phyloP scores from a whole-genome alignment of 2,329 filamentous ascomycete species.

The Pseudodiploospora longispora region DNA sequence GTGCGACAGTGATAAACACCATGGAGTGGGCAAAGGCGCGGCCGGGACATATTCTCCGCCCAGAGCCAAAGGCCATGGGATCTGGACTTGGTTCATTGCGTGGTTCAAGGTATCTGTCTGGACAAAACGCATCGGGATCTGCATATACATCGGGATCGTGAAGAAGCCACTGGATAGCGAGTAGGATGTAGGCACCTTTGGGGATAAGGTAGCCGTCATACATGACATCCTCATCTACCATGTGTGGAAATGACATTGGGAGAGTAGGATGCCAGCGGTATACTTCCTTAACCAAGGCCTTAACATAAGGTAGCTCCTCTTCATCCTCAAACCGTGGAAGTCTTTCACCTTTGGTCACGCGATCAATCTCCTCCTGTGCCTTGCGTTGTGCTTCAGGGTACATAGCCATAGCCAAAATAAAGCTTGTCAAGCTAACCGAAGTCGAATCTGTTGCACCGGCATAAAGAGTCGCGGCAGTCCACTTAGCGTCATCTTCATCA shows the following conservation, averaged over 20 bases:
- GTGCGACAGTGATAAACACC: constrained; percentile 26
- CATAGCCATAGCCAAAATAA: constrained; percentile 16
- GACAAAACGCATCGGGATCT: constrained; percentile 19
- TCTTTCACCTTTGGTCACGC: constrained; percentile 18
- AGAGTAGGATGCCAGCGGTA: constrained; percentile 18
- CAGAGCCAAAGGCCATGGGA: constrained; percentile 19
- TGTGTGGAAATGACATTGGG: constrained; percentile 25
- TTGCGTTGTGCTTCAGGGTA: constrained; percentile 16
- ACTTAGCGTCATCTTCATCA: too few relatives aligned
- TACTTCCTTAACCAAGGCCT: constrained; percentile 19
- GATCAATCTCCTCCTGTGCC: constrained; percentile 18
- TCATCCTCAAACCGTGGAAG: constrained; percentile 17
- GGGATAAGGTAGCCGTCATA: constrained; percentile 10
- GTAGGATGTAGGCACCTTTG: constrained; percentile 8
- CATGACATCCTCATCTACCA: constrained; percentile 18
- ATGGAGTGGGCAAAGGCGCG: constrained; percentile 17
- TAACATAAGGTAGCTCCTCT: constrained; percentile 18
- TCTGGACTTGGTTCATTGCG: constrained; percentile 10
- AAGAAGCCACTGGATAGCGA: constrained; percentile 21
- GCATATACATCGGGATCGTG: constrained; percentile 28
- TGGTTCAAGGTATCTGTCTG: constrained; percentile 17
- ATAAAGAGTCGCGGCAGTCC: too few relatives aligned
- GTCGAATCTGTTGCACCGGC: constrained; percentile 1
- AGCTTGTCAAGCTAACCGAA: constrained; percentile 4
- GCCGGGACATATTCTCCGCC: constrained; percentile 23